Evolutionary conservation across 2,329 filamentous ascomycete genomes (phyloP).

Genomic region (Curvularia lunata): DNA sequence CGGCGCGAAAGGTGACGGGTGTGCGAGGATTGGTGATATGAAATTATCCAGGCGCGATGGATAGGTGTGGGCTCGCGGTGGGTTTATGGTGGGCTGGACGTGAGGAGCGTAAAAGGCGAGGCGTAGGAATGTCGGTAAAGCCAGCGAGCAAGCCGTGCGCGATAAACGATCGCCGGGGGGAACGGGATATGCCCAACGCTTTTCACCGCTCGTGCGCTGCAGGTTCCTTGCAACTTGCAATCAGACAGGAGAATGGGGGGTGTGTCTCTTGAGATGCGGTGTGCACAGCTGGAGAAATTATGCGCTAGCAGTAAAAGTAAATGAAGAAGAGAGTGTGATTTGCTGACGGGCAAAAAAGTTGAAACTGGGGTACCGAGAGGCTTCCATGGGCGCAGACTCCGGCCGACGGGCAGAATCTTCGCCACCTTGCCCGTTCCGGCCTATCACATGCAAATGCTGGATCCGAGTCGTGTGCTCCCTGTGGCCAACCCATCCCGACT

Average conservation of each 20-base stretch:
- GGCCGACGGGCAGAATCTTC: conserved; percentile 7
- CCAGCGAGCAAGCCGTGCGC: conserved; percentile 26
- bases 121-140: conserved; percentile 25
- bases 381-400: conserved; percentile 1
- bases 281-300: conserved; percentile 5
- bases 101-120: conserved; percentile 17
- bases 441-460: conserved; percentile 14
- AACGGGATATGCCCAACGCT: conserved; percentile 21
- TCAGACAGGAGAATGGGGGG: not conserved
- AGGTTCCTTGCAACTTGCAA: conserved; percentile 1
- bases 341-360: conserved; percentile 5
- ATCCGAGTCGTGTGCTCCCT: conserved; percentile 20
- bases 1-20: not conserved
- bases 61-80: conserved; percentile 8
- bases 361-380: conserved; percentile 5
- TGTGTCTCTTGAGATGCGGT: conserved; percentile 7
- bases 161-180: conserved; percentile 26
- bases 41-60: conserved; percentile 14
- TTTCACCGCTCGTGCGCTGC: conserved; percentile 19
- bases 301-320: conserved; percentile 12
- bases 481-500: conserved; percentile 22
- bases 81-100: conserved; percentile 15
- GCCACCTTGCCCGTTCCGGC: conserved; percentile 12
- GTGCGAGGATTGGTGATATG: not conserved
- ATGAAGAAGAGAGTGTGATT: conserved; percentile 1